Evolutionary conservation across 1,284 basidiomycete species (phyloP), one percentile per base, ranked within the genome.

Genomic region (Cutaneotrichosporon sp.): DNA sequence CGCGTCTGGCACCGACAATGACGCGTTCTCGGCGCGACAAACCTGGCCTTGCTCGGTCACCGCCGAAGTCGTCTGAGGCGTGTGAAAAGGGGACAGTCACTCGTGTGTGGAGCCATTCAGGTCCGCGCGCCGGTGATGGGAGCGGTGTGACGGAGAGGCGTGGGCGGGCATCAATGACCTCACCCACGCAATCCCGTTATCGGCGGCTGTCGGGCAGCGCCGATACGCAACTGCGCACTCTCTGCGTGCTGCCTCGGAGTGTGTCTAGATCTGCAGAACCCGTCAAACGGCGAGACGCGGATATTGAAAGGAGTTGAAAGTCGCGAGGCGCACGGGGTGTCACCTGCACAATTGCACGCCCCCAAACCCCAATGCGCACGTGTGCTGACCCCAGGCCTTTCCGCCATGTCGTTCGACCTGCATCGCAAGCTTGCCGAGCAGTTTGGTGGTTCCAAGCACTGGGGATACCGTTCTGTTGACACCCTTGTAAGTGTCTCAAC

Each of bases 391-490:
- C 27, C 76, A 43, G 81, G 82, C 42, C 81, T 95, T 20, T 89
- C 89, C 6, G 81, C 84, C 46, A 82, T 95, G 50, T 92, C 91
- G 7, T 97, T 89, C 74, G 73, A 82, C 8, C 87, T 97, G 68
- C 93, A 97, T 75, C 83, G 87, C 65, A 83, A 85, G 49, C 84
- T 97, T 10, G 90, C 93, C 1, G 79, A 87, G 56, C 83, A 89
- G 69, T 87, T 90, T 74, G 82, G 84, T 56, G 93, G 94, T 0
- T 79, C 81, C 20, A 82, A 87, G 49, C 82, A 87, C 25, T 97
- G 92, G 92, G 92, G 92, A 0, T 97, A 91, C 84, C 83, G 94
- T 80, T 85, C 79, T 83, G 80, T 85, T 10, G 82, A 83, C 47
- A 82, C 82, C 11, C 64, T 81, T 56, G 76, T 80, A 42, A 66